Evolutionary conservation across 116 monocot genomes (phyloP), one percentile per base, ranked within the genome.

Genomic region (Trichopus zeylanicus): DNA sequence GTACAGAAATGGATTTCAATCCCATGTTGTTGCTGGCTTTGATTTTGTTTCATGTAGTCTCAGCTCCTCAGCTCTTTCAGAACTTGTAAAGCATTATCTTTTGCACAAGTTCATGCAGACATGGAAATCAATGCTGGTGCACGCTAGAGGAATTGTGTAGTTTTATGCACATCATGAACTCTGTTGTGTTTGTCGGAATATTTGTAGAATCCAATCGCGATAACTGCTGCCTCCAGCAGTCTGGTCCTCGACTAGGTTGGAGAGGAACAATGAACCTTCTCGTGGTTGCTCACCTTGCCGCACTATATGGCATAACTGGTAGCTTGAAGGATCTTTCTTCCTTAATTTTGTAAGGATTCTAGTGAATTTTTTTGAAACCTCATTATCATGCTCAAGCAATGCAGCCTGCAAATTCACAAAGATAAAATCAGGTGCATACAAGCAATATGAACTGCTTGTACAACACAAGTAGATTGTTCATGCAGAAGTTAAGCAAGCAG

Each of bases 271-370:
- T 15, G 55, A 27, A 29, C 74, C 55, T 59, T 95, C 95, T 56
- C 90, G 73, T 7, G 87, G 86, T 32, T 83, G 83, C 59, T 95
- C 95, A 7, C 87, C 90, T 72, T 90, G 95, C 47, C 84, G 81
- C 53, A 90, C 72, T 7, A 87, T 32, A 37, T 79, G 74, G 54
- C 83, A 78, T 46, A 83, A 49, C 67, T 84, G 81, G 51, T 81
- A 70, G 55, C 58, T 67, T 1, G 83, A 86, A 35, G 68, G 64
- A 64, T 95, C 74, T 18, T 69, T 63, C 37, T 77, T 62, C 57
- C 95, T 79, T 16, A 81, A 35, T 33, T 31, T 62, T 31, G 53
- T 53, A 53, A 95, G 27, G 51, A 84, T 57, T 34, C 29, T 70
- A 68, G 65, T 62, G 10, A 95, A 52, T 32, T 77, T 78, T 73